Evolutionary conservation across 305 asterid species (phyloP).

Genomic region (Fraxinus latifolia): DNA sequence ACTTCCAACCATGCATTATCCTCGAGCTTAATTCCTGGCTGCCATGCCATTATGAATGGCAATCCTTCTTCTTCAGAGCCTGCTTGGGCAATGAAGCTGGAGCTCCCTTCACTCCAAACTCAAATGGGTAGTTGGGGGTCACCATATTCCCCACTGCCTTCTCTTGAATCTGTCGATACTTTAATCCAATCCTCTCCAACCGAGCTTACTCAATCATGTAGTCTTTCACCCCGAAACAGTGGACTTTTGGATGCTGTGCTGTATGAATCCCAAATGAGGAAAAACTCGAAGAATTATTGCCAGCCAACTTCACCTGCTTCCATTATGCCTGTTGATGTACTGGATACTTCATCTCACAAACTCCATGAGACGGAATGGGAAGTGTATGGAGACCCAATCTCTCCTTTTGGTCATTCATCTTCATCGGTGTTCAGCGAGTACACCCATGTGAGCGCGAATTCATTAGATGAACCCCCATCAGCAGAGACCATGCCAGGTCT

Average conservation of each 20-base stretch:
- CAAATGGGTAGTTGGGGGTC: slow-evolving; percentile 40
- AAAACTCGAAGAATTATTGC: slow-evolving; percentile 22
- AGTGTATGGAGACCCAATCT: slow-evolving; percentile 39
- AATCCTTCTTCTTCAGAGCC: slow-evolving; percentile 33
- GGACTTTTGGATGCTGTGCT: slow-evolving; percentile 52
- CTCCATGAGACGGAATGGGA: slow-evolving; percentile 46
- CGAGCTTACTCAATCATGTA: slow-evolving; percentile 29
- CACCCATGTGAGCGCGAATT: slow-evolving; percentile 42
- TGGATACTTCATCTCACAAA: slow-evolving; percentile 37
- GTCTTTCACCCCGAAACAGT: slow-evolving; percentile 37
- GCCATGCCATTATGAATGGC: slow-evolving; percentile 32
- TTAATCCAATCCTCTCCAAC: slow-evolving; percentile 38
- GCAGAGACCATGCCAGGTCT: slow-evolving; percentile 32
- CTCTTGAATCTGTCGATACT: slow-evolving; percentile 46
- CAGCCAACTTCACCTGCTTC: slow-evolving; percentile 34
- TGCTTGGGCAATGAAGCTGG: slow-evolving; percentile 28
- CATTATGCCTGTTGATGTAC: slow-evolving; percentile 30
- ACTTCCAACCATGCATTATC: slow-evolving; percentile 30
- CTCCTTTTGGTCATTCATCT: slow-evolving; percentile 50
- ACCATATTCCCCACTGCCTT: slow-evolving; percentile 47
- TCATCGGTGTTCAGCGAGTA: slow-evolving; percentile 46
- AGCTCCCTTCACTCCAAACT: slow-evolving; percentile 46
- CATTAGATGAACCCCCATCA: slow-evolving; percentile 44
- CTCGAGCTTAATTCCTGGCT: slow-evolving; percentile 36
- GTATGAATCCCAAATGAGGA: slow-evolving; percentile 37